phyloP scores from a whole-genome alignment of 345 rosid genomes.

The Acer saccharum region DNA sequence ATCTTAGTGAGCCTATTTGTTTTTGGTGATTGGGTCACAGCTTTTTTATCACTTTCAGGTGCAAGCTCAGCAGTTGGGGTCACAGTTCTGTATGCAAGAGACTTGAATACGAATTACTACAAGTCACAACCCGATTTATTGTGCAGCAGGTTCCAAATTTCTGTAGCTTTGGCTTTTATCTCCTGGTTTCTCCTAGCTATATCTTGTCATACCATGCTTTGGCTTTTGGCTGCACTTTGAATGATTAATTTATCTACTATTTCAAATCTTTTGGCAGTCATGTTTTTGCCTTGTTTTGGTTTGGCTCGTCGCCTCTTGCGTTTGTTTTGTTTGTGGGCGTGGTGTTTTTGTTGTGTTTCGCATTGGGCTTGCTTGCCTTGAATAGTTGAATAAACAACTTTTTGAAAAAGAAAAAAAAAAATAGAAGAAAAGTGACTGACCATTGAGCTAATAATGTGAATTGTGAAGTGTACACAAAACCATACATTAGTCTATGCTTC shows the following conservation, averaged over 20 bases:
- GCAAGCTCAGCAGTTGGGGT: conserved; percentile 43
- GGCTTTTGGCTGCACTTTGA: conserved; percentile 41
- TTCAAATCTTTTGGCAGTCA: no score
- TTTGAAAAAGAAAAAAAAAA: no score
- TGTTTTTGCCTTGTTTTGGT: no score
- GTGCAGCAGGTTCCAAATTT: conserved; percentile 37
- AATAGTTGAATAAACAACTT: no score
- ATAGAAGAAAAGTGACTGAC: no score
- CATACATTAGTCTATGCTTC: no score
- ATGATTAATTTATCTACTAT: neutral
- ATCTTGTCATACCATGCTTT: conserved; percentile 44
- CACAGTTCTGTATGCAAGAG: conserved; percentile 31
- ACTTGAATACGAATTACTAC: conserved; percentile 32
- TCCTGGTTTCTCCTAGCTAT: conserved; percentile 40
- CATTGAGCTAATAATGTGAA: no score
- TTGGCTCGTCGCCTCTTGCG: no score
- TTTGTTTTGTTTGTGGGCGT: no score
- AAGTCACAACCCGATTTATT: conserved; percentile 9
- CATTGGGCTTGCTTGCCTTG: no score
- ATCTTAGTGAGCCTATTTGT: conserved; percentile 45
- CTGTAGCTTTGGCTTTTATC: conserved; percentile 36
- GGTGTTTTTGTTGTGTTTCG: no score
- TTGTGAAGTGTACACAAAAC: no score
- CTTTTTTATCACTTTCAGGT: conserved; percentile 43
- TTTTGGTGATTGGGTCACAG: conserved; percentile 46